phyloP scores from a whole-genome alignment of 345 rosid species.

The Linum tenue region DNA sequence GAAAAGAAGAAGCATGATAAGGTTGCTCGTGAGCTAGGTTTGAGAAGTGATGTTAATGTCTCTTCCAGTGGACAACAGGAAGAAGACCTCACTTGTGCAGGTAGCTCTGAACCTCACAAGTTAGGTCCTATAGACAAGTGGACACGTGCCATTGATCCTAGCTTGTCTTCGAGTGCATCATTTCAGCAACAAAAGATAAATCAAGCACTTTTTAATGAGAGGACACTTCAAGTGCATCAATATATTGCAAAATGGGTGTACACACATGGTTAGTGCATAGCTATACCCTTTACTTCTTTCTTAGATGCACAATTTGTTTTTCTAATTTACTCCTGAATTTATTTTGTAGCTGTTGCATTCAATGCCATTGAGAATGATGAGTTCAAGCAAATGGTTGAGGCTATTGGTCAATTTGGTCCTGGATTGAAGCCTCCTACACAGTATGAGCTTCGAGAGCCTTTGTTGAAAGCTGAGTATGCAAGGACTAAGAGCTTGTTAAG shows the following conservation, averaged over 20 bases:
- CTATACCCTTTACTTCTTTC: no score
- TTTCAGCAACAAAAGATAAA: background rate
- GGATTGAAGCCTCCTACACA: no score
- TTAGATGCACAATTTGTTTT: no score
- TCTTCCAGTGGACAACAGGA: background rate
- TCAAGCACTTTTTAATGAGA: background rate
- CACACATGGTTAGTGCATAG: no score
- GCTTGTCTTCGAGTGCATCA: no score
- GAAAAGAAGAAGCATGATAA: background rate
- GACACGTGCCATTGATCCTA: no score
- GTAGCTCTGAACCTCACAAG: background rate
- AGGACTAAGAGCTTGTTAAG: background rate
- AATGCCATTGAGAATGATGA: background rate
- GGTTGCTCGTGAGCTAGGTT: background rate
- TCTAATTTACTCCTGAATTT: no score
- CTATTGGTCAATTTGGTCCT: background rate
- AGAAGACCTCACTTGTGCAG: background rate
- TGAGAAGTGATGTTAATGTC: background rate
- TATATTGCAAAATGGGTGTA: no score
- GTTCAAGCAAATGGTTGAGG: background rate
- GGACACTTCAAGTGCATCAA: background rate
- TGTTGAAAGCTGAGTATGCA: background rate
- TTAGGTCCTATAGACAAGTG: no score
- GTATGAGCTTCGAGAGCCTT: no score
- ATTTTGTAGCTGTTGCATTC: background rate